These are phyloP conservation scores for Lachancea nothofagi DNA, from an alignment of 805 yeast genomes.

Conservation along the genomic window DNA sequence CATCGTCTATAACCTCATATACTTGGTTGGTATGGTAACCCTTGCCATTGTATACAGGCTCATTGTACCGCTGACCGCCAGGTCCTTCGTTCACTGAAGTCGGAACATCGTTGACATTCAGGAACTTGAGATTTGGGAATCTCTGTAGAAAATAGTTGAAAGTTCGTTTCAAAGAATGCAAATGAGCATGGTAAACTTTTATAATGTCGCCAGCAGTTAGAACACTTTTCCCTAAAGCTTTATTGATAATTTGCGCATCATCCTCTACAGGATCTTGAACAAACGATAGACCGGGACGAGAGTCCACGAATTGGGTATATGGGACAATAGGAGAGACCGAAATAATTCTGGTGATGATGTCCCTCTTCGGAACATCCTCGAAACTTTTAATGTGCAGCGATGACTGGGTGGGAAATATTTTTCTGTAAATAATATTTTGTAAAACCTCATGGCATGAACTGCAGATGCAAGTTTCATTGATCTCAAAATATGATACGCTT, in stretches of 20 bases:
- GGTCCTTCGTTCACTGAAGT: slow-evolving; percentile 26
- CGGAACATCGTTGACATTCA: slow-evolving; percentile 34
- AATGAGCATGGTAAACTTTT: slow-evolving; percentile 29
- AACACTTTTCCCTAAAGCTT: slow-evolving; percentile 13
- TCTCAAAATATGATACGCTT: slow-evolving; percentile 17
- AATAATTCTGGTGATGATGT: slow-evolving; percentile 30
- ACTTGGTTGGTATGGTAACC: slow-evolving; percentile 28
- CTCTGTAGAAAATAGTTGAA: slow-evolving; percentile 28
- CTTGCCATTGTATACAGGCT: slow-evolving; percentile 24
- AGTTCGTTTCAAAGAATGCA: slow-evolving; percentile 34
- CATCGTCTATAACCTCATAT: slow-evolving; percentile 27
- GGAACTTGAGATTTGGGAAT: slow-evolving; percentile 29
- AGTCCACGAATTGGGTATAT: slow-evolving; percentile 34
- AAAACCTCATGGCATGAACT: slow-evolving; percentile 25
- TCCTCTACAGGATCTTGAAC: slow-evolving; percentile 28
- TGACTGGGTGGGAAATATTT: slow-evolving; percentile 28
- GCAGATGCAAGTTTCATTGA: slow-evolving; percentile 24
- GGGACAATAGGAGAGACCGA: slow-evolving; percentile 33
- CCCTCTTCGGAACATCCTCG: slow-evolving; percentile 24
- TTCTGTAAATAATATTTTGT: slow-evolving; percentile 24
- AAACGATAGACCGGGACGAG: slow-evolving; percentile 34
- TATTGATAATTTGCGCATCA: slow-evolving; percentile 26
- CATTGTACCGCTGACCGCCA: slow-evolving; percentile 25
- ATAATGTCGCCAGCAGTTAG: slow-evolving; percentile 28
- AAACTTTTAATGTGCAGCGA: slow-evolving; percentile 21